These are phyloP conservation scores for Claviceps pazoutovae DNA, from an alignment of 2,329 filamentous ascomycete genomes.

Conservation along the genomic window DNA sequence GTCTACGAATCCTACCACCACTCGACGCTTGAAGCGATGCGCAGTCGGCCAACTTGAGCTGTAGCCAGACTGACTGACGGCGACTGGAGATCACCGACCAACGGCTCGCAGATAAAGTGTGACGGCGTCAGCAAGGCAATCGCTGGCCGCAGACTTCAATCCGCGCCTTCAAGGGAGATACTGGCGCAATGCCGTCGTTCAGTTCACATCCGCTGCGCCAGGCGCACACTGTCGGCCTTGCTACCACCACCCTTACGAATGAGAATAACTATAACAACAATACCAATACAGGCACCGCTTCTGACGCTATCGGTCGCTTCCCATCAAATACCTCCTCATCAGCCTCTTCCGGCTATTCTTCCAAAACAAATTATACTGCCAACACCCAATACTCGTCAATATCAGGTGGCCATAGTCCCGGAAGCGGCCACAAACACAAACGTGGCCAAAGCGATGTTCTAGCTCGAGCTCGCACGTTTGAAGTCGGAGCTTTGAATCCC, in stretches of 20 bases:
- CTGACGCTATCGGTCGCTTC: slow-evolving; percentile 40
- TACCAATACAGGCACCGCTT: slow-evolving; percentile 25
- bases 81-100: background rate
- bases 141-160: background rate
- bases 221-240: slow-evolving; percentile 33
- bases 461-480: slow-evolving; percentile 37
- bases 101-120: background rate
- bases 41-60: background rate
- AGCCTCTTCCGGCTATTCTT: slow-evolving; percentile 55
- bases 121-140: background rate
- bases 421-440: slow-evolving; percentile 40
- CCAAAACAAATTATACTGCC: slow-evolving; percentile 43
- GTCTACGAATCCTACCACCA: background rate
- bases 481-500: slow-evolving; percentile 27
- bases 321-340: slow-evolving; percentile 58
- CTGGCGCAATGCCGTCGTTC: slow-evolving; percentile 40
- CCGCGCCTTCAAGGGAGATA: slow-evolving; percentile 10
- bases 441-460: slow-evolving; percentile 61
- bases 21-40: slow-evolving; percentile 3
- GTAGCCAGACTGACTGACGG: background rate
- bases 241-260: slow-evolving; percentile 1
- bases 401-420: slow-evolving; percentile 42
- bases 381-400: slow-evolving; percentile 52
- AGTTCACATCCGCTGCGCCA: slow-evolving; percentile 44
- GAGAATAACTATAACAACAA: slow-evolving; percentile 2